Base-by-base conservation (phyloP, 768 basidiomycete species). In the Phaeotremella skinneri region DNA sequence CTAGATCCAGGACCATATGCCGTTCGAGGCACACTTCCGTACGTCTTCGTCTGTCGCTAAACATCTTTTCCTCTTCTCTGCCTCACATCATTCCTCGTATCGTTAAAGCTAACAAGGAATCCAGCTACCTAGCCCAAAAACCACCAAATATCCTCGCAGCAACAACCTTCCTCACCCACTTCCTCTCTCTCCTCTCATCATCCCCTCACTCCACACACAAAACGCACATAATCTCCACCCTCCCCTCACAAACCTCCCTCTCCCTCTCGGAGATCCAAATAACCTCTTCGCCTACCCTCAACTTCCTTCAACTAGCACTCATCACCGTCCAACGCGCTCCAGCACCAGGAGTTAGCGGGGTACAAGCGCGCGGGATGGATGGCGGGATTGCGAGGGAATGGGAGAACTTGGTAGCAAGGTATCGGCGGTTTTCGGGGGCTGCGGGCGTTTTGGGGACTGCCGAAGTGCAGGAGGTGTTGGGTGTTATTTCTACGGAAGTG, bases 61-160 rank as follows among this genome's bases (percentile, higher is more conserved):
- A 50, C 4, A 37, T 23, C 49, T 21, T 20, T 34, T 21, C 31
- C 6, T 25, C 7, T n/a, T 52, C 5, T 17, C 11, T 23, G 6
- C 25, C 20, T 52, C 30, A 41, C n/a, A 31, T 13, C 25, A 52
- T 16, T 1, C 47, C 21, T 20, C 7, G 42, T 6, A 17, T 14
- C 11, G 20, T 29, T 21, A 7, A 39, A 41, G 47, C 51, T 62
- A 45, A 55, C 55, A 41, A 4, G 21, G 23, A 50, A n/a, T 0
- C 37, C 66, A 78, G 78, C 23, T 78, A 75, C 73, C 71, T 79
- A 39, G 89, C 89, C 69, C 80, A 92, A 23, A 83, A 83, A 61
- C 89, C 91, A 53, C 90, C 90, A 16, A 91, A 91, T 63, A 87
- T 99, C 70, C 84, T 91, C n/a, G 89, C 89, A 3, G 90, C 94